Evolutionary conservation across 768 basidiomycete species (phyloP).

Genomic region (Auricularia heimuer): DNA sequence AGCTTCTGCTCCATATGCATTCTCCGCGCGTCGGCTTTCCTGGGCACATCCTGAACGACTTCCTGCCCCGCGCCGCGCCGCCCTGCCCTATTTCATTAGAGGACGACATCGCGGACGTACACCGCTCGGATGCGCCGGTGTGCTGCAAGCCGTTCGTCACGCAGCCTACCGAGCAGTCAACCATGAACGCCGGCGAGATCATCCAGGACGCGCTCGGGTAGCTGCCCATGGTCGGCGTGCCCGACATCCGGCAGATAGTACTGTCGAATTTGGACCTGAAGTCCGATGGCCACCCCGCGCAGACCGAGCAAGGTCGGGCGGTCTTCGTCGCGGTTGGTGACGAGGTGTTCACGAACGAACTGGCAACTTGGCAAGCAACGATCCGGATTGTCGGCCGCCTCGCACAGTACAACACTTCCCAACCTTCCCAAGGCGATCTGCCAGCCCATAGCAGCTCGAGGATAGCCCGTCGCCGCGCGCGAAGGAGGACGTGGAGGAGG

Average conservation of each 20-base stretch:
- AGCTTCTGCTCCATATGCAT: conserved; percentile 67
- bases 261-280: conserved; percentile 82
- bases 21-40: conserved; percentile 86
- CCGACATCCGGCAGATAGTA: conserved; percentile 77
- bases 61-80: conserved; percentile 68
- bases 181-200: conserved; percentile 91
- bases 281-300: conserved; percentile 94
- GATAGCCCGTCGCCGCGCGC: conserved; percentile 71
- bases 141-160: conserved; percentile 87
- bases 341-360: conserved; percentile 87
- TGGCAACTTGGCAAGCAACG: conserved; percentile 42
- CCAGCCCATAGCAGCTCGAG: conserved; percentile 91
- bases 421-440: conserved; percentile 91
- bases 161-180: conserved; percentile 93
- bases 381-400: conserved; percentile 87
- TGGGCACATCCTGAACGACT: conserved; percentile 91
- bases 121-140: conserved; percentile 81
- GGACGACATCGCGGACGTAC: conserved; percentile 79
- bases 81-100: conserved; percentile 78
- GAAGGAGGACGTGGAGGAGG: conserved; percentile 52
- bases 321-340: conserved; percentile 97
- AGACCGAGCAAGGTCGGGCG: conserved; percentile 96
- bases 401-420: conserved; percentile 95
- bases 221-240: conserved; percentile 82
- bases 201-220: conserved; percentile 98